Conservation (phyloP, 345 rosid species). For the Salix exigua region DNA sequence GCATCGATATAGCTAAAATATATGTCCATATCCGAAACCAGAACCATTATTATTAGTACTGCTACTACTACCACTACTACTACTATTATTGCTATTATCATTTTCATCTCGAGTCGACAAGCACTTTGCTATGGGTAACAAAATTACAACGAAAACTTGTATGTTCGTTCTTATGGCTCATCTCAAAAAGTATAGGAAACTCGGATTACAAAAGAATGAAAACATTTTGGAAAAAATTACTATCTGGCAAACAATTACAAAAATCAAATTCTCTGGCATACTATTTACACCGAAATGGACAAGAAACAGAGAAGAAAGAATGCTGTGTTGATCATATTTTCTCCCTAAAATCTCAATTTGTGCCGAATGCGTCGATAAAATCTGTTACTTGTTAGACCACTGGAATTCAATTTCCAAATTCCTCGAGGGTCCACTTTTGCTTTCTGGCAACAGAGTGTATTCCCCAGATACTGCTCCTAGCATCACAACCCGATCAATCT, state of each 20-base stretch:
- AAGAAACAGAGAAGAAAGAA: conserved; percentile 21
- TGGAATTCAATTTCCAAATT: conserved; percentile 92
- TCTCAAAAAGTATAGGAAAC: conserved; percentile 1
- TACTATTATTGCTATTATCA: neutral
- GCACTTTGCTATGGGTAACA: conserved; percentile 23
- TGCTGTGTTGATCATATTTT: conserved; percentile 8
- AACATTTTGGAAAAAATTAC: conserved; percentile 25
- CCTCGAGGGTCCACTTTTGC: conserved; percentile 91
- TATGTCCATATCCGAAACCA: conserved; percentile 1
- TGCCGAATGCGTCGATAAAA: neutral
- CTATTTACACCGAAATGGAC: conserved; percentile 39
- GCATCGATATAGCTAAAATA: neutral
- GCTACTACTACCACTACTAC: too few relatives aligned
- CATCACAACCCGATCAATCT: conserved; percentile 94
- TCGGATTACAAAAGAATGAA: conserved; percentile 40
- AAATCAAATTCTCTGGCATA: conserved; percentile 25
- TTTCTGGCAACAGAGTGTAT: conserved; percentile 80
- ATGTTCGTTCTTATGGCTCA: neutral
- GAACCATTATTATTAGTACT: neutral
- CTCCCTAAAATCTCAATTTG: conserved; percentile 12
- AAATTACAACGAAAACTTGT: conserved; percentile 12
- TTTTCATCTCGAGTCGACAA: conserved; percentile 21
- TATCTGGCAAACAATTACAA: conserved; percentile 36
- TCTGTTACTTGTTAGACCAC: conserved; percentile 78
- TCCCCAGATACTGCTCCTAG: conserved; percentile 95